Evolutionary conservation across 495 filamentous ascomycete species (phyloP), one percentile per base, ranked within the genome.

Genomic region (Astrothelium macrocarpum): DNA sequence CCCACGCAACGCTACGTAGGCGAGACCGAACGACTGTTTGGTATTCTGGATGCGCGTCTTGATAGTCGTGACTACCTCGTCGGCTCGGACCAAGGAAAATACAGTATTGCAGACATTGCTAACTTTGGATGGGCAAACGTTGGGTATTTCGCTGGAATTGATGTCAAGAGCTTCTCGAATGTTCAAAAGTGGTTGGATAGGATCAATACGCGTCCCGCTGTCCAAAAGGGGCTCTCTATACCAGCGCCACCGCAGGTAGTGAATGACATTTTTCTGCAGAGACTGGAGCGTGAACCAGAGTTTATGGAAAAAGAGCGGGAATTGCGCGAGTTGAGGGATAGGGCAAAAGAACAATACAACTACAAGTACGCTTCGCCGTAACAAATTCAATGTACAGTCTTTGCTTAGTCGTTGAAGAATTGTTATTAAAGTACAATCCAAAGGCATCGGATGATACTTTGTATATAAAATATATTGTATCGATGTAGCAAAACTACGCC

Each of bases 21-120:
- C 60, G 74, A 76, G 61, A 72, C 72, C 1, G 74, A 76, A 64
- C 69, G 74, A 9, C 68, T 76, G 12, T 71, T 66, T 53, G 74
- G 74, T 23, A 70, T 74, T 32, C 70, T 76, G 34, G 71, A 76
- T 63, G 61, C 60, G 25, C 72, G 68, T n/a, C 69, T 76, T 32
- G 66, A 66, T 36, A 59, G 62, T 59, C 66, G 62, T 7, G 66
- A 73, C 23, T 76, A 74, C 59, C 64, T 76, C 59, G 74, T 73
- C 16, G 74, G 74, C 20, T 14, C 16, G 26, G 65, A 53, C 18
- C 36, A 43, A 20, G 68, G 68, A 58, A 74, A 73, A 63, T 76
- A 73, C 68, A 65, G 60, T 62, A 74, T 72, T 49, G 74, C 72
- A 4, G 74, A 76, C 56, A 74, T 74, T 58, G 70, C 72, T 1